Evolutionary conservation across 129 eudicot genomes (phyloP).

Genomic region (Arctium lappa): DNA sequence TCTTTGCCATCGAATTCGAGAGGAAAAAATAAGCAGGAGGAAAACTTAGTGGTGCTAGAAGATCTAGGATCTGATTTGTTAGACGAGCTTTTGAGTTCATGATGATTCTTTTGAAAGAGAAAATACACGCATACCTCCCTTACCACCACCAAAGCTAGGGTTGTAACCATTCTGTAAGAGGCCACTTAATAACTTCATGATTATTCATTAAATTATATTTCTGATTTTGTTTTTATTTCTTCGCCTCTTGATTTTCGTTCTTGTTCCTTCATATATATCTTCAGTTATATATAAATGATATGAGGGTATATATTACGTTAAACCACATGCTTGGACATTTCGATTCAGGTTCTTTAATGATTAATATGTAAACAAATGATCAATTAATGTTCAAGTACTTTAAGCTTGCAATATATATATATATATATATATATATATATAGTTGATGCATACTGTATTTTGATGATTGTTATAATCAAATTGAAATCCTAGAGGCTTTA

Average conservation of each 20-base stretch:
- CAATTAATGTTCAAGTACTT: neutral
- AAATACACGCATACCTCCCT: neutral
- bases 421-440: no score
- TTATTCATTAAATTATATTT: neutral
- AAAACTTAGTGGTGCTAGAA: slow-evolving; percentile 32
- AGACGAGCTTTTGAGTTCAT: slow-evolving; percentile 41
- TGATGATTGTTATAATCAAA: neutral
- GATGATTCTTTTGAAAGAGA: neutral
- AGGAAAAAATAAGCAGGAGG: slow-evolving; percentile 11
- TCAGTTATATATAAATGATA: neutral
- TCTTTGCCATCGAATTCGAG: slow-evolving; percentile 1
- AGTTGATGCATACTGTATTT: neutral
- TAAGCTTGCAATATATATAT: no score
- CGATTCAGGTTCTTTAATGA: neutral
- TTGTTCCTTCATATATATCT: neutral
- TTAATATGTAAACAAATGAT: neutral
- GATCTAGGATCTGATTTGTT: slow-evolving; percentile 51
- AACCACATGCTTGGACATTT: neutral
- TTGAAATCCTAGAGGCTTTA: neutral
- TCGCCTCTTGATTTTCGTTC: neutral
- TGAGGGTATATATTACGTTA: neutral
- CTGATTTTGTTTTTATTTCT: neutral
- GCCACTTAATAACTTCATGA: neutral
- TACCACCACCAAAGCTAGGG: no score
- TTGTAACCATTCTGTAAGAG: neutral